Base-by-base conservation (phyloP, 2,329 filamentous ascomycete genomes). In the Nemania diffusa region DNA sequence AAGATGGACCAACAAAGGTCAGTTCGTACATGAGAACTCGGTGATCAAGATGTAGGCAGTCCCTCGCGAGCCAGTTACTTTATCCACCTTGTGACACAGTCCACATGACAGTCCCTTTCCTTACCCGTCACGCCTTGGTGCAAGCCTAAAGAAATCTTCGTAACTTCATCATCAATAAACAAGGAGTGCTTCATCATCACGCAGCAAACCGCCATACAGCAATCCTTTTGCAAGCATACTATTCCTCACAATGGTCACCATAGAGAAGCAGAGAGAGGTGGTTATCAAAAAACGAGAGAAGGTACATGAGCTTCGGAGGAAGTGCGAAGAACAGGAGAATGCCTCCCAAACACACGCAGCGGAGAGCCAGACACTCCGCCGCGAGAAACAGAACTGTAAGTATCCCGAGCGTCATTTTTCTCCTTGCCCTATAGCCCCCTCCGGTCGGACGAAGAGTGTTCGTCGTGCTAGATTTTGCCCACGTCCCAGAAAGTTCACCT, bases 51-150 rank as follows among this genome's bases (percentile, higher is more conserved):
- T 44, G 37, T 20, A 53, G 37, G 8, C 55, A 17, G n/a, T 24
- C 22, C 7, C 24, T 29, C 53, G 13, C 24, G 34, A 29, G 7
- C 17, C 37, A 50, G 17, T 8, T 24, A 17, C 7, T 6, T 27
- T 56, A 46, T 26, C 27, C 37, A 56, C 51, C 20, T 56, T 42
- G 52, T 56, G 52, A 56, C 52, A 37, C 22, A 55, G 3, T 55
- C 50, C 27, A 55, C 50, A n/a, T 48, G n/a, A 53, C 5, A 3
- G n/a, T 44, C 13, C 26, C 15, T 42, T 24, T 24, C 22, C 17
- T 42, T 29, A 17, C 11, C 26, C 20, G 11, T 40, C 13, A 42
- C 40, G 9, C 44, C 13, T 50, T 17, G 26, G 8, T 20, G 27
- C 17, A 34, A 37, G 15, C 17, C 37, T 13, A 24, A 53, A 29